Evolutionary conservation across 2,329 filamentous ascomycete species (phyloP).

Genomic region (Hypoxylon rubiginosum): DNA sequence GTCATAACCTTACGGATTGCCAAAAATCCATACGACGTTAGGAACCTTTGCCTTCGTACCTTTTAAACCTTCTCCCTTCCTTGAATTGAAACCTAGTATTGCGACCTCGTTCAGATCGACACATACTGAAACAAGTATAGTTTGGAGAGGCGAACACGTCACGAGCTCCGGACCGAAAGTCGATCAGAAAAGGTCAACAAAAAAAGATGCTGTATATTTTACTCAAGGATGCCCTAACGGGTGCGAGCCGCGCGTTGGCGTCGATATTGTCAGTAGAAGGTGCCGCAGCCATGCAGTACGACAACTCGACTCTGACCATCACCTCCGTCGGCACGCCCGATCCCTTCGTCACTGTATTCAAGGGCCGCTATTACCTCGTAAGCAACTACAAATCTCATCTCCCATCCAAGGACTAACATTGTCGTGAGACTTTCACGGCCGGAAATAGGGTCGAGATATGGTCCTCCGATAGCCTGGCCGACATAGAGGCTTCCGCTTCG

Average conservation of each 20-base stretch:
- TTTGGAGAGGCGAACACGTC: constrained; percentile 27
- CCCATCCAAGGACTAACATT: constrained; percentile 17
- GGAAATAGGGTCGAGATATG: constrained; percentile 52
- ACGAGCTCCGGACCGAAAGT: constrained; percentile 14
- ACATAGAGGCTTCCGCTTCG: constrained; percentile 45
- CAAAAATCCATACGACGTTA: constrained; percentile 4
- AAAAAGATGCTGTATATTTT: constrained; percentile 36
- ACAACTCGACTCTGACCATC: constrained; percentile 50
- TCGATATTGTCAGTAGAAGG: constrained; percentile 39
- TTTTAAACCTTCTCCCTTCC: constrained; percentile 20
- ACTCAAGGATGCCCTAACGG: constrained; percentile 36
- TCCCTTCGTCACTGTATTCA: constrained; percentile 47
- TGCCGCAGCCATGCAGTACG: constrained; percentile 44
- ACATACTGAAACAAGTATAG: constrained; percentile 30
- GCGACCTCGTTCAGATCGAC: constrained; percentile 26
- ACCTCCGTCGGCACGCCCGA: constrained; percentile 51
- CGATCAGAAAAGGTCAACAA: constrained; percentile 1
- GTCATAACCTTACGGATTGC: constrained; percentile 27
- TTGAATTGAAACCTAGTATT: constrained; percentile 32
- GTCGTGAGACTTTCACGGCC: constrained; percentile 50
- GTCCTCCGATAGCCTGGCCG: constrained; percentile 47
- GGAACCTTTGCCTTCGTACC: background rate
- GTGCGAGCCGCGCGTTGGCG: constrained; percentile 39
- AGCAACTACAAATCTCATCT: constrained; percentile 6
- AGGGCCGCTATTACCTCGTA: constrained; percentile 49